These are phyloP conservation scores for Bipolaris sorokiniana DNA, from an alignment of 2,329 filamentous ascomycete genomes.

Conservation along the genomic window DNA sequence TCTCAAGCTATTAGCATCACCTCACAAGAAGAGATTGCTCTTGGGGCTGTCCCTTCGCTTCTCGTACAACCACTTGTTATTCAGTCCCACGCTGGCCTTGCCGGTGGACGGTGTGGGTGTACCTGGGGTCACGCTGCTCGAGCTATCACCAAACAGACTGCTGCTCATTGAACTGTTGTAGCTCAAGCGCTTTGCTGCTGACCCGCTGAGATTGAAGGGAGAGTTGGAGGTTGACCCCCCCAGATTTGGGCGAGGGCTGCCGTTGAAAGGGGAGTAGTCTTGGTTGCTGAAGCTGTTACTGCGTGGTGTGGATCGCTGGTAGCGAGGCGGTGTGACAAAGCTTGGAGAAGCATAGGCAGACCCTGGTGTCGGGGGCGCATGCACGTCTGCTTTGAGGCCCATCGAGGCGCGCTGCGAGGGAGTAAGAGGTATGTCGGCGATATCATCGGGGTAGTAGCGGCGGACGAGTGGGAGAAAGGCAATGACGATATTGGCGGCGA, in stretches of 20 bases:
- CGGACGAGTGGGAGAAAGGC: conserved; percentile 76
- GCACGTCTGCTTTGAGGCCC: conserved; percentile 72
- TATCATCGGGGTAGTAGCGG: conserved; percentile 66
- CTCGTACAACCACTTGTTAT: conserved; percentile 95
- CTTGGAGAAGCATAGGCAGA: conserved; percentile 57
- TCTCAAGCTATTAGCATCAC: neutral
- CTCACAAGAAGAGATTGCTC: conserved; percentile 40
- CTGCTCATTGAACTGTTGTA: conserved; percentile 59
- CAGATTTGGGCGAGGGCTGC: conserved; percentile 54
- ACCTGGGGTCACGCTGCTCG: conserved; percentile 58
- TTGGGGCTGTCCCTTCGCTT: conserved; percentile 66
- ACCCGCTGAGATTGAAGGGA: conserved; percentile 59
- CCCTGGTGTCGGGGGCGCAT: conserved; percentile 66
- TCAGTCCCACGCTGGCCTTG: conserved; percentile 76
- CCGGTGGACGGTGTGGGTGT: conserved; percentile 68
- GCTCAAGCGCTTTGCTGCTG: conserved; percentile 64
- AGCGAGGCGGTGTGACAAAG: conserved; percentile 86
- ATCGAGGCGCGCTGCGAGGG: conserved; percentile 85
- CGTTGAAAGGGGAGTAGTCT: conserved; percentile 62
- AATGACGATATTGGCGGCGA: conserved; percentile 67
- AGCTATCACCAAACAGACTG: conserved; percentile 42
- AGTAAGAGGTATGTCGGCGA: conserved; percentile 89
- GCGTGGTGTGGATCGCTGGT: conserved; percentile 75
- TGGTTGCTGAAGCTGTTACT: conserved; percentile 64
- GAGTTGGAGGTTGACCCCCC: conserved; percentile 37